Evolutionary conservation across 2,329 filamentous ascomycete genomes (phyloP).

Genomic region (Aspergillus spinulosporus): DNA sequence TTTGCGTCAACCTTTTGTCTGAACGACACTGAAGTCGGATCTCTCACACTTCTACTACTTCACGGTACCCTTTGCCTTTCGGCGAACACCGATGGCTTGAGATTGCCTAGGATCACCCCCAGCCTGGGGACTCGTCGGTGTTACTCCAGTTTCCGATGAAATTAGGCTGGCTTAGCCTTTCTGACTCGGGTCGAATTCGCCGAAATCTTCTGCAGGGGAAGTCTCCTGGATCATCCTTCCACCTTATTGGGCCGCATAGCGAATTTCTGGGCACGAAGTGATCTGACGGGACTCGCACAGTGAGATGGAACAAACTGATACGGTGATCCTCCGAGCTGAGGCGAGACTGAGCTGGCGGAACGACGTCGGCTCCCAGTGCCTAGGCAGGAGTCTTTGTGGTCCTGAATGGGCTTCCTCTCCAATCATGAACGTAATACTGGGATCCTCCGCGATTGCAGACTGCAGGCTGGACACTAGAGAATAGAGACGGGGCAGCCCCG

Average conservation of each 20-base stretch:
- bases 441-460: neutral
- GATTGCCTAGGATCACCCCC: neutral
- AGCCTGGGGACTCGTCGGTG: neutral
- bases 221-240: slow-evolving; percentile 9
- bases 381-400: neutral
- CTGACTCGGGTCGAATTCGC: slow-evolving; percentile 12
- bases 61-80: neutral
- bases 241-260: slow-evolving; percentile 2
- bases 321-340: neutral
- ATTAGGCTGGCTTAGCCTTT: slow-evolving; percentile 9
- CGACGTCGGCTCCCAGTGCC: too few species aligned
- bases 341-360: neutral
- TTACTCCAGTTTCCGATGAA: neutral
- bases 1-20: slow-evolving; percentile 1
- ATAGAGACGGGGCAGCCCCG: too few species aligned
- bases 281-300: neutral
- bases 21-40: neutral
- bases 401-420: neutral
- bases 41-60: neutral
- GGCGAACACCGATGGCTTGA: slow-evolving; percentile 2
- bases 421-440: neutral
- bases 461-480: neutral
- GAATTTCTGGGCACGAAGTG: neutral
- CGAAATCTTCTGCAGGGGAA: slow-evolving; percentile 15
- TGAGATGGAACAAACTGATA: neutral